These are phyloP conservation scores for Nitzschia inconspicua DNA, from an alignment of 108 stramenopile species.

Conservation along the genomic window DNA sequence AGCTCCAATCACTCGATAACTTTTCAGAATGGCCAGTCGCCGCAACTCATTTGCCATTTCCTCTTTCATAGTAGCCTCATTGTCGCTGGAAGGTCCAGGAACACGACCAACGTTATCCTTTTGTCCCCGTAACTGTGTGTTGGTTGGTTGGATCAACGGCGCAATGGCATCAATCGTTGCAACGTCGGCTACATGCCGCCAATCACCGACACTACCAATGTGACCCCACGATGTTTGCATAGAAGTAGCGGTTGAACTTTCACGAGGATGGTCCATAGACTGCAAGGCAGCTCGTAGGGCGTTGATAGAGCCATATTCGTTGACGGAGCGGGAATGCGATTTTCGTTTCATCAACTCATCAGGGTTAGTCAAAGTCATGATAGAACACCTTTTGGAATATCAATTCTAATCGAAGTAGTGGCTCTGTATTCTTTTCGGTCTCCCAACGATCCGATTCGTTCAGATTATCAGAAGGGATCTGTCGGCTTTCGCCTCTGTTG, in stretches of 20 bases:
- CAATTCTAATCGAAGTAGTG: too few relatives aligned
- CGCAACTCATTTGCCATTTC: slow-evolving; percentile 39
- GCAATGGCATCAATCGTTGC: slow-evolving; percentile 12
- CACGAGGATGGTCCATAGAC: slow-evolving; percentile 5
- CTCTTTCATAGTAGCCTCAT: slow-evolving; percentile 11
- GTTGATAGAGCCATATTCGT: slow-evolving; percentile 12
- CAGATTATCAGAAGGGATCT: too few relatives aligned
- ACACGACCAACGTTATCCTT: neutral
- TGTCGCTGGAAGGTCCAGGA: neutral
- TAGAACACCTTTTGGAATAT: too few relatives aligned
- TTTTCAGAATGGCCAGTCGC: slow-evolving; percentile 44
- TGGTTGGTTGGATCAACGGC: neutral
- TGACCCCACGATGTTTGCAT: neutral
- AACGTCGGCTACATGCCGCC: neutral
- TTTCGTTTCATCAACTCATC: neutral
- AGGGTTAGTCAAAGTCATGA: slow-evolving; percentile 8
- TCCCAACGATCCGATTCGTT: too few relatives aligned
- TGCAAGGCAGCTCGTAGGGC: slow-evolving; percentile 21
- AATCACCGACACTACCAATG: neutral
- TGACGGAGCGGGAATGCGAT: slow-evolving; percentile 8
- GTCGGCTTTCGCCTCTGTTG: too few relatives aligned
- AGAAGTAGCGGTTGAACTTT: neutral
- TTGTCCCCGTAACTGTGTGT: too few relatives aligned
- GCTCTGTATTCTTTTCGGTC: too few relatives aligned
- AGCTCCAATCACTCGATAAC: slow-evolving; percentile 52